Percentiles rank a stretch among this genome's conserved stretches.
These are phyloP conservation scores for Candida sanyiensis DNA, from an alignment of 805 yeast genomes.

Conservation along the genomic window DNA sequence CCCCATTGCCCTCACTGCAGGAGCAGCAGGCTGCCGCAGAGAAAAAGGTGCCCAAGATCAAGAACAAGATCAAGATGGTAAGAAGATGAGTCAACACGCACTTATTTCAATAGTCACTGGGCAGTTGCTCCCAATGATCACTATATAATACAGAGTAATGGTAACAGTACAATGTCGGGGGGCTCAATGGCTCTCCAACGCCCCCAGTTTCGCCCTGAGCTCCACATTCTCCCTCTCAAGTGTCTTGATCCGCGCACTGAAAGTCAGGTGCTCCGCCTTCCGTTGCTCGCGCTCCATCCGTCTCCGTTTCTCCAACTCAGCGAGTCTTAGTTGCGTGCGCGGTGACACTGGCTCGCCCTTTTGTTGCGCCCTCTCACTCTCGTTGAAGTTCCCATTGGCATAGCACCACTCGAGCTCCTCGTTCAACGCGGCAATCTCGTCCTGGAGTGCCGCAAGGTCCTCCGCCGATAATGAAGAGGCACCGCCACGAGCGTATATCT, in stretches of 20 bases:
- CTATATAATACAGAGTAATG: neutral
- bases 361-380: slow-evolving; percentile 1
- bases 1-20: slow-evolving; percentile 27
- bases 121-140: neutral
- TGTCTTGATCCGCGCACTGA: slow-evolving; percentile 44
- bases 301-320: slow-evolving; percentile 60
- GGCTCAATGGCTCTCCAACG: neutral
- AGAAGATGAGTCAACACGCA: slow-evolving; percentile 36
- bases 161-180: slow-evolving; percentile 1
- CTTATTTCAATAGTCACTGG: neutral
- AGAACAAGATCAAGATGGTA: slow-evolving; percentile 55
- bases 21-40: slow-evolving; percentile 28
- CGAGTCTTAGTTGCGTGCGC: slow-evolving; percentile 45
- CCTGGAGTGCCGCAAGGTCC: slow-evolving; percentile 7
- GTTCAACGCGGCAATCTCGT: slow-evolving; percentile 14
- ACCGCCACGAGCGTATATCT: slow-evolving; percentile 10
- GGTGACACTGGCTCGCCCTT: slow-evolving; percentile 23
- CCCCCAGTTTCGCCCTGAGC: slow-evolving; percentile 28
- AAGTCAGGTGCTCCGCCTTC: slow-evolving; percentile 52
- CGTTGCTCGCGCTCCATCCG: slow-evolving; percentile 67
- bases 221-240: slow-evolving; percentile 50
- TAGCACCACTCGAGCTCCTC: slow-evolving; percentile 20
- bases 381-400: slow-evolving; percentile 10
- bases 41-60: slow-evolving; percentile 38
- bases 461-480: too few relatives aligned